phyloP scores from a whole-genome alignment of 2,329 filamentous ascomycete species.

The Cyclaneusma minus region DNA sequence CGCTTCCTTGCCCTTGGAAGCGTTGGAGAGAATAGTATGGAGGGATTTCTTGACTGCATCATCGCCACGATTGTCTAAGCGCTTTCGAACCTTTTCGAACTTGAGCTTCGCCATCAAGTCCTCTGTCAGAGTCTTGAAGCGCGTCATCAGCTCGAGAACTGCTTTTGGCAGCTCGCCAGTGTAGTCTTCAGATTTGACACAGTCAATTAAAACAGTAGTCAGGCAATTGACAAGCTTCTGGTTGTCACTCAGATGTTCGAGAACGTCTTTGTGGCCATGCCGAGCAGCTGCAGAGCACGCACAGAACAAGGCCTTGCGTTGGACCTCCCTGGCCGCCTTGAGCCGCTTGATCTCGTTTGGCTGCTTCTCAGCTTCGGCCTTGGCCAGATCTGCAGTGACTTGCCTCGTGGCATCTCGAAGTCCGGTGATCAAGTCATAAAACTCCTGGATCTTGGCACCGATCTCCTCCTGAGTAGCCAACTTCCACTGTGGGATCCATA shows the following conservation, averaged over 20 bases:
- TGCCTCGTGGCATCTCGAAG: conserved; percentile 16
- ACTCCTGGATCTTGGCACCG: conserved; percentile 16
- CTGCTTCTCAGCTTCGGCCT: conserved; percentile 9
- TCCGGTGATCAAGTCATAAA: conserved; percentile 14
- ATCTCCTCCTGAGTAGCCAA: conserved; percentile 13
- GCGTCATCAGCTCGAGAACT: conserved; percentile 42
- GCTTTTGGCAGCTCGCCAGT: conserved; percentile 37
- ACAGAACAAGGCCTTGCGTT: conserved; percentile 31
- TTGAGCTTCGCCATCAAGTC: conserved; percentile 46
- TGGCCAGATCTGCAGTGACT: conserved; percentile 12
- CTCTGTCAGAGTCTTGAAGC: conserved; percentile 44
- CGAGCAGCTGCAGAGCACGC: conserved; percentile 37
- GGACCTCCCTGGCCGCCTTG: conserved; percentile 25
- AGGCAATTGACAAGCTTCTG: conserved; percentile 39
- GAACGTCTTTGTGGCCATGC: conserved; percentile 36
- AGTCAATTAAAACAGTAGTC: conserved; percentile 36
- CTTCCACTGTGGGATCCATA: conserved; percentile 27
- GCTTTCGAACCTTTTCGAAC: conserved; percentile 46
- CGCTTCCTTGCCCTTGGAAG: conserved; percentile 29
- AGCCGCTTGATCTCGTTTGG: conserved; percentile 20
- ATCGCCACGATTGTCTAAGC: conserved; percentile 37
- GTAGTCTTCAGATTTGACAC: conserved; percentile 35
- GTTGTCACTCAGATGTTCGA: conserved; percentile 42
- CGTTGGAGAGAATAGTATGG: conserved; percentile 35
- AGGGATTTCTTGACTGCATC: conserved; percentile 46